Base-by-base conservation (phyloP, 192 early-diverging fungal species). In the Podila epicladia region DNA sequence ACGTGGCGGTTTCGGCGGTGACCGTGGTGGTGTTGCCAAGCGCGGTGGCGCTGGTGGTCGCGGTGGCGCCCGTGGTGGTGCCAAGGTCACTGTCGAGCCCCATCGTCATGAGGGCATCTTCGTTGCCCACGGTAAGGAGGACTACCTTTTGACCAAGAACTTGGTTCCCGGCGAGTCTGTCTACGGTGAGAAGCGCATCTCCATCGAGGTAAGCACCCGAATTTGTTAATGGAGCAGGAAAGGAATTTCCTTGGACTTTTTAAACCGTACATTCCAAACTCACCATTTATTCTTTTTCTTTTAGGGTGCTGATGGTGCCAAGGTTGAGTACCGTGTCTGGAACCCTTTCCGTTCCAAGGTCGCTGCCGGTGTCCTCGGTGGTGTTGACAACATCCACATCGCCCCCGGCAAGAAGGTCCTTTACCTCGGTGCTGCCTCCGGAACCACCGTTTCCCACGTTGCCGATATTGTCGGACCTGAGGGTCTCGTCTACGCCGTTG, bases 281-380 rank as follows among this genome's bases (percentile, higher is more conserved):
- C 5, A 55, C 53, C 15, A 7, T 24, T 26, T 26, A 20, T 3
- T 29, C 53, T 9, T 2, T 24, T 22, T 55, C 53, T 2, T 35
- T 3, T 53, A 78, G 69, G 96, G 97, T 65, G 83, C 91, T 65
- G 98, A 99, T 60, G 95, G 95, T 67, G 93, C 94, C 75, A 99
- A 99, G 87, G 92, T 92, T 45, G 98, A 99, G 87, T 99, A 99
- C 87, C 92, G 98, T 72, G 96, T 99, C 66, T 99, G 98, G 98
- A 99, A 99, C 85, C 98, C 98, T 71, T 99, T 99, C 94, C 91
- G 98, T 75, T 98, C 97, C 77, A 99, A 99, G 92, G 82, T 99
- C 50, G 98, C 98, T 60, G 98, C 98, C 67, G 97, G 96, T 85
- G 91, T 99, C 61, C 91, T 99, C 17, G 96, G 97, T 75, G 96